A percentile compares a stretch with the other conserved stretches of the same genome.
Evolutionary conservation across 805 yeast species (phyloP).

Genomic region (Scheffersomyces ergatensis): DNA sequence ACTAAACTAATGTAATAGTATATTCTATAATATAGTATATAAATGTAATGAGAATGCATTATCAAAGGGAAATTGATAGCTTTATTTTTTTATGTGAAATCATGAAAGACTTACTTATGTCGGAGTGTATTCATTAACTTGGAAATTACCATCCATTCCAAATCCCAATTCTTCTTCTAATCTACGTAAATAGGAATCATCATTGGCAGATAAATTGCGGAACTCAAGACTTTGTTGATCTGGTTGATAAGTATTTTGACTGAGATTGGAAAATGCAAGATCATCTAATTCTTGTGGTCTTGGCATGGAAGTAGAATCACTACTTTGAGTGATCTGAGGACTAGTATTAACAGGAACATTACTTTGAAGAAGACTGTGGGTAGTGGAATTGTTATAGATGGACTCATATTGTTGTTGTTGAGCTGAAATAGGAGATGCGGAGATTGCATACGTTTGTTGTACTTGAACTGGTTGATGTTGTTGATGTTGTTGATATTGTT

Average conservation of each 20-base stretch:
- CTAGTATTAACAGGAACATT: constrained; percentile 2
- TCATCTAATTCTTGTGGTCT: constrained; percentile 45
- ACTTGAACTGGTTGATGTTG: constrained; percentile 4
- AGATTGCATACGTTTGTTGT: constrained; percentile 8
- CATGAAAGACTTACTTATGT: no score
- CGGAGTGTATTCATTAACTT: no score
- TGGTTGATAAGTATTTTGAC: constrained; percentile 3
- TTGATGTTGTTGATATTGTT: constrained; percentile 14
- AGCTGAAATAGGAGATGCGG: constrained; percentile 16
- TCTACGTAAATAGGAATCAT: constrained; percentile 32
- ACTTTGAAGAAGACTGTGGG: constrained; percentile 2
- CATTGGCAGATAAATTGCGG: constrained; percentile 11
- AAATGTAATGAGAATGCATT: no score
- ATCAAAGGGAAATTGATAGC: no score
- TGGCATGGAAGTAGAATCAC: constrained; percentile 36
- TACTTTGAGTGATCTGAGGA: constrained; percentile 11
- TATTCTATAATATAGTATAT: no score
- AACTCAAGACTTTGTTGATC: constrained; percentile 7
- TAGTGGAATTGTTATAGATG: constrained; percentile 12
- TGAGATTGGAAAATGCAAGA: constrained; percentile 21
- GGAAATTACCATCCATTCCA: constrained; percentile 37
- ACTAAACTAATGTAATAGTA: no score
- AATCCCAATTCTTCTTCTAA: constrained; percentile 45
- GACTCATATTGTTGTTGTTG: constrained; percentile 2
- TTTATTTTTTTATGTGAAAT: no score